These are phyloP conservation scores for Mortierella sp. DNA, from an alignment of 371 early-diverging fungal species.

Conservation along the genomic window DNA sequence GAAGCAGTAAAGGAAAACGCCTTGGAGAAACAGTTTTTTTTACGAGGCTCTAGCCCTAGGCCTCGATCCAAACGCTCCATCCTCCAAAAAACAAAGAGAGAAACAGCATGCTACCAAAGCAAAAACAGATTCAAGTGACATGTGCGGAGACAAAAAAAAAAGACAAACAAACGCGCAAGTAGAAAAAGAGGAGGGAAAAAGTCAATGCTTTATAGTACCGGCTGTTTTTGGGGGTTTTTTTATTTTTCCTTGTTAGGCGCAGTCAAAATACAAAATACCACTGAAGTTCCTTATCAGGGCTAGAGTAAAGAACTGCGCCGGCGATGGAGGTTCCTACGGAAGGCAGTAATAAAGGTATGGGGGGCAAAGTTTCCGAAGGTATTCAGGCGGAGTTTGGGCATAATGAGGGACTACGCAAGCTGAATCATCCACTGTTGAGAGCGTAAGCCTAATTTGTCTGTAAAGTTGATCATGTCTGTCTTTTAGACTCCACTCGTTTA, in stretches of 20 bases:
- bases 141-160: background rate
- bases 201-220: background rate
- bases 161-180: no score
- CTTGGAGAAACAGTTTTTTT: background rate
- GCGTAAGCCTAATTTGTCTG: no score
- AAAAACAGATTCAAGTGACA: background rate
- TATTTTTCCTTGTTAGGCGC: background rate
- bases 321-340: no score
- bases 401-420: no score
- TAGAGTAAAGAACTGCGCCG: background rate
- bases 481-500: constrained; percentile 7
- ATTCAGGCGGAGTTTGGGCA: no score
- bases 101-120: background rate
- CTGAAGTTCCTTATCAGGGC: no score
- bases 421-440: no score
- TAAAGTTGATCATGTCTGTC: no score
- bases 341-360: no score
- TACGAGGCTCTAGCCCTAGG: background rate
- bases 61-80: background rate
- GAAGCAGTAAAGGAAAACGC: background rate
- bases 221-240: background rate
- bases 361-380: no score
- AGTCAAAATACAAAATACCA: no score
- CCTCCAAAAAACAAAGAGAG: background rate
- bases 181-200: no score